phyloP scores from a whole-genome alignment of 2,329 filamentous ascomycete genomes.

The Mycogone perniciosa region DNA sequence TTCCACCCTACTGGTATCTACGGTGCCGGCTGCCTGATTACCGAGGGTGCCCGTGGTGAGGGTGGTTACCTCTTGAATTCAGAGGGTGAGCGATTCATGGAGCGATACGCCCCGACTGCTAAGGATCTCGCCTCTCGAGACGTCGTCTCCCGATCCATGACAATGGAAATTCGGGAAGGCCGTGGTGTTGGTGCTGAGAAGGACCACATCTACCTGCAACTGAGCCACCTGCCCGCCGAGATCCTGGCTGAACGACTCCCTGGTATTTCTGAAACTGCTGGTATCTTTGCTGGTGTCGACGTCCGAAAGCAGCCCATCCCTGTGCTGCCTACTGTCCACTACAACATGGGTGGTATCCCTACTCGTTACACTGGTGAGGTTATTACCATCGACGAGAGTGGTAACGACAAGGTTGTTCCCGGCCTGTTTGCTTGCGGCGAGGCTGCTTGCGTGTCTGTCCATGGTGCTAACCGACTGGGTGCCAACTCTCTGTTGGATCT shows the following conservation, averaged over 20 bases:
- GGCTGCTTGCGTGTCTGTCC: conserved; percentile 94
- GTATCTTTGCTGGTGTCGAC: conserved; percentile 95
- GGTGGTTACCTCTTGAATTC: conserved; percentile 97
- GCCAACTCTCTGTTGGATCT: conserved; percentile 98
- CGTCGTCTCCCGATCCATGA: conserved; percentile 97
- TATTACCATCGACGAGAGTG: conserved; percentile 75
- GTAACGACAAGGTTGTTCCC: conserved; percentile 87
- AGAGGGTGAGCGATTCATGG: conserved; percentile 98
- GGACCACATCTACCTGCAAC: conserved; percentile 97
- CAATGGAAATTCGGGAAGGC: conserved; percentile 93
- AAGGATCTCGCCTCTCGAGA: conserved; percentile 97
- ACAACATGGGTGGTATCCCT: conserved; percentile 99
- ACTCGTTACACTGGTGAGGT: conserved; percentile 98
- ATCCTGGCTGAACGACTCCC: conserved; percentile 93
- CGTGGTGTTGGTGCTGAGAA: conserved; percentile 95
- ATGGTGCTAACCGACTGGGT: conserved; percentile 95
- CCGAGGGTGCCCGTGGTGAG: conserved; percentile 95
- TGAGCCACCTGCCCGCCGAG: conserved; percentile 89
- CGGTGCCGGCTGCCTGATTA: conserved; percentile 95
- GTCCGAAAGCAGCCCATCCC: conserved; percentile 96
- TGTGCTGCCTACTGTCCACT: conserved; percentile 93
- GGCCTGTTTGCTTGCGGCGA: conserved; percentile 96
- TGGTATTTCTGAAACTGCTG: conserved; percentile 96
- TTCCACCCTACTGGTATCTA: conserved; percentile 99
- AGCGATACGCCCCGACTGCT: conserved; percentile 93